phyloP scores from a whole-genome alignment of 2,329 filamentous ascomycete species.

The Aspergillus versicolor region DNA sequence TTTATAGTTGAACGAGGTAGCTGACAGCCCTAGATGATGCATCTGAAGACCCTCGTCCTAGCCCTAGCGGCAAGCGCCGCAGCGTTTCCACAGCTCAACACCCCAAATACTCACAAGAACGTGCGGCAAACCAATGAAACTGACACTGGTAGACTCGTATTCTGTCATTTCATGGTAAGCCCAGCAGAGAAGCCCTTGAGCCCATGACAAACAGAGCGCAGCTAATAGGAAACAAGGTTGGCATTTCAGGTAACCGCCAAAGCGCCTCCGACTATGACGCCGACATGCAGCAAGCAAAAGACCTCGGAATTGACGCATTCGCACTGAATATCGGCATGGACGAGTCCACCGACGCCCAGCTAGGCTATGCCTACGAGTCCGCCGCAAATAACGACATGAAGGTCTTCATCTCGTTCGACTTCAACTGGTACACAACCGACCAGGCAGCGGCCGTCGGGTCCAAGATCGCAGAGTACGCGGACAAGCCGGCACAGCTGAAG shows the following conservation, averaged over 20 bases:
- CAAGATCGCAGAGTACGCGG: conserved; percentile 49
- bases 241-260: conserved; percentile 46
- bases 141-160: conserved; percentile 34
- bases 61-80: conserved; percentile 17
- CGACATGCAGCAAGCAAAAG: conserved; percentile 49
- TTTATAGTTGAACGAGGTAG: background rate
- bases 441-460: conserved; percentile 44
- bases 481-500: conserved; percentile 47
- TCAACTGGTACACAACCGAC: conserved; percentile 47
- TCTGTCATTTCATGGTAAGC: conserved; percentile 47
- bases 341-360: conserved; percentile 44
- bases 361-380: conserved; percentile 51
- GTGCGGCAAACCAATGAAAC: background rate
- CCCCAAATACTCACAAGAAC: background rate
- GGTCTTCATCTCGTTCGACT: conserved; percentile 59
- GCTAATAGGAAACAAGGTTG: conserved; percentile 30
- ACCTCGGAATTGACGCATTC: conserved; percentile 49
- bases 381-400: conserved; percentile 50
- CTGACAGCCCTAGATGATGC: conserved; percentile 12
- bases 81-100: conserved; percentile 14
- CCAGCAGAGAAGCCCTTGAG: no score
- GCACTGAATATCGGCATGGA: conserved; percentile 53
- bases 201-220: no score
- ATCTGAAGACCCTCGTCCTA: conserved; percentile 19
- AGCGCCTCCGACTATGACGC: conserved; percentile 48